Conservation (phyloP, 129 eudicot genomes). For the Lactuca sativa region DNA sequence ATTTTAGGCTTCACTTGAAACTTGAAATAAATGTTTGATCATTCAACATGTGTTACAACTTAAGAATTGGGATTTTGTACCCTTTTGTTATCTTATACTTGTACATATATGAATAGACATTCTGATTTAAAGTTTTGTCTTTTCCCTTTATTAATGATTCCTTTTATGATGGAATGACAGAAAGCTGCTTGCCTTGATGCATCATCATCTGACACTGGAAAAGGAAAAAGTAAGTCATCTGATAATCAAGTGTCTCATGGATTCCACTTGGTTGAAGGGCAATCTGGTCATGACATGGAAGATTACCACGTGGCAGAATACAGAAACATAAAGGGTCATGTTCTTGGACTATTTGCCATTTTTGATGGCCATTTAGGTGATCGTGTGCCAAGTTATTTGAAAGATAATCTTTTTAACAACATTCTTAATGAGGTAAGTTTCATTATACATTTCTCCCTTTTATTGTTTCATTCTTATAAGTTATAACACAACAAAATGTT, state of each 20-base stretch:
- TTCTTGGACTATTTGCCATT: constrained; percentile 76
- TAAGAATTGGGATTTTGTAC: neutral
- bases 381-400: constrained; percentile 71
- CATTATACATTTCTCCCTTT: constrained; percentile 3
- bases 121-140: neutral
- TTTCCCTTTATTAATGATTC: neutral
- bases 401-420: constrained; percentile 65
- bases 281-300: constrained; percentile 86
- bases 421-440: constrained; percentile 62
- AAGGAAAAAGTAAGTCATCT: constrained; percentile 63
- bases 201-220: constrained; percentile 63
- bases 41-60: neutral
- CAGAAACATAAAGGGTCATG: constrained; percentile 48
- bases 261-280: constrained; percentile 72
- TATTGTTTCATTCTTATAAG: neutral
- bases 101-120: too few species aligned
- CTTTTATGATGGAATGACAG: constrained; percentile 38
- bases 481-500: too few species aligned
- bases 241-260: constrained; percentile 60
- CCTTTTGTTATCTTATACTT: too few species aligned
- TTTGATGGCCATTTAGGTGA: constrained; percentile 84
- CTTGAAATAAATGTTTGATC: constrained; percentile 2
- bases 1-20: neutral
- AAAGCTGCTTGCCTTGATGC: constrained; percentile 53
- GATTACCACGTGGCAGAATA: constrained; percentile 85